Evolutionary conservation across 805 yeast genomes (phyloP), one percentile per base, ranked within the genome.

Genomic region (Metschnikowia shivogae): DNA sequence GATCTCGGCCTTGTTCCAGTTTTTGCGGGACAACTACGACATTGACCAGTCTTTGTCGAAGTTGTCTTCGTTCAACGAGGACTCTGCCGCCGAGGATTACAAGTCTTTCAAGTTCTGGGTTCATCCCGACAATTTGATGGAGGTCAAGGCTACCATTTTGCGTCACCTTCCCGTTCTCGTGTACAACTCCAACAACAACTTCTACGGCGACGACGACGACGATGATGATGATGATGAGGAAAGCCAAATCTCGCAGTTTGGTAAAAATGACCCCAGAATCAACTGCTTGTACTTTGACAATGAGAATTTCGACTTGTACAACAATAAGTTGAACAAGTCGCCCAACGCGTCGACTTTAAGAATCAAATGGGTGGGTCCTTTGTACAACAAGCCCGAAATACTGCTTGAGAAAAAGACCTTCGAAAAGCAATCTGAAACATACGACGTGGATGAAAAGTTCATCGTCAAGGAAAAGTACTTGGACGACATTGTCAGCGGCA

Each of bases 101-200:
- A 83, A 72, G 51, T 82, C 88, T 12, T 82, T 84, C 66, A 89
- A 87, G 68, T 92, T 92, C 65, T 92, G 99, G 99, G 77, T 93
- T 36, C 98, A 92, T 63, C 90, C 92, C n/a, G 99, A 93, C 56
- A 86, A 89, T 62, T 64, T 93, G 30, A 90, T 92, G 97, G 98
- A 92, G 68, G 96, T 90, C 45, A 92, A 92, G 70, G 89, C 98
- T n/a, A 82, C 89, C 48, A 87, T 92, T 53, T 77, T 92, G 61
- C 84, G 98, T 63, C 95, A 89, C 58, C 77, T 92, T 54, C 99
- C 99, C 1, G 95, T 90, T 5, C 75, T 92, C 50, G 86, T 92
- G 39, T 93, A 89, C 60, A 64, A 57, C 49, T 50, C 56, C 57
- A 60, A 77, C 52, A 72, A 76, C 54, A 74, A 64, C 38, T 70